Base-by-base conservation (phyloP, 2,329 filamentous ascomycete species). In the Akanthomyces lecanii region DNA sequence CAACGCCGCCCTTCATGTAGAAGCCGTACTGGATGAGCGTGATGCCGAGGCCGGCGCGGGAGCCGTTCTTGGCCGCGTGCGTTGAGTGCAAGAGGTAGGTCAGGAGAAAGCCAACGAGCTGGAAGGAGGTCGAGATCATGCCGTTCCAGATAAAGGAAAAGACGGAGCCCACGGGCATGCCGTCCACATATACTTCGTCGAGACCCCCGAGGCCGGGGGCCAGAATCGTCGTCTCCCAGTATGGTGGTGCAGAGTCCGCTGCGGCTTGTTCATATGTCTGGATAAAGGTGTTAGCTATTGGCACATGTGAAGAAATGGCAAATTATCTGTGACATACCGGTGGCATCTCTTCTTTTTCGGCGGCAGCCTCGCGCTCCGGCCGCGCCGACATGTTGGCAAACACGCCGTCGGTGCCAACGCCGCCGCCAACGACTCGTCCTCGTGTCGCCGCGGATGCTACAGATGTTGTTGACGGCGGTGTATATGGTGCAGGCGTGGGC, bases 211-310 rank as follows among this genome's bases (percentile, higher is more conserved):
- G 86, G 62, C 94, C 95, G 0, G 95, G 95, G 0, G 93, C 94
- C 58, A 99, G 85, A 67, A 99, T 97, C 0, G 95, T 98, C 6
- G 95, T 99, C 80, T 99, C 95, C 95, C 95, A 99, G 77, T 99
- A 99, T 0, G 95, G 95, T 1, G 95, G 95, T 54, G 95, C 95
- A 28, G 92, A 90, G 75, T 99, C 95, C 48, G 94, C 94, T 3
- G 95, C 95, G 18, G 95, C 95, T 85, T 98, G 94, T 82, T 99
- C 95, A 75, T 99, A 99, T 42, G 94, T 93, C 91, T 97, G 70
- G 65, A 40, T 45, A 55, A 33, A 12, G 65, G n/a, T 48, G 33
- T 60, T 63, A 42, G 47, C 23, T 11, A 10, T 5, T 1, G 28
- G 28, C 28, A 30, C 4, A 30, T 6, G 28, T 30, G 6, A 30